Evolutionary conservation across 768 basidiomycete species (phyloP), one percentile per base, ranked within the genome.

Genomic region (Pulveroboletus sp.): DNA sequence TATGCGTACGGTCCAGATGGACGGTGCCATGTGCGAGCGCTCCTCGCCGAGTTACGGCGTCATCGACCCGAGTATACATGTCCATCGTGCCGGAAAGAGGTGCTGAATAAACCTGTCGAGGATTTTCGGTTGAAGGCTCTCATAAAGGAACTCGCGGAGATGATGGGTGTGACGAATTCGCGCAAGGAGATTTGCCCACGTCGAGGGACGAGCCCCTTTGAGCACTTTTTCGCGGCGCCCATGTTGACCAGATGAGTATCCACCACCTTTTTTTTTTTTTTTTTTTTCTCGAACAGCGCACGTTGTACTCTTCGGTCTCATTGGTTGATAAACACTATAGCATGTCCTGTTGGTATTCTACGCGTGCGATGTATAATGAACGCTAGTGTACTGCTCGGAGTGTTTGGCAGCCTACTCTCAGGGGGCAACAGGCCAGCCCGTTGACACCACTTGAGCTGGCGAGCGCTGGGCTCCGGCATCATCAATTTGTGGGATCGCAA

Each of bases 81-180:
- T 48, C 86, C 86, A 3, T 79, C 77, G 5, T 89, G 86, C 57
- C 74, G 86, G 45, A 69, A 74, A 40, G 57, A 63, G 11, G 76
- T 83, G 10, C 61, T 67, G 28, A 71, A 59, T 11, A 73, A 71
- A 18, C 86, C 86, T 0, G 71, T 76, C 0, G 83, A 87, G 57
- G 76, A 77, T 39, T 89, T 79, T 61, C 71, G 73, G 6, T 63
- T 88, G 43, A 89, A 87, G 63, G 67, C 71, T 2, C 57, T 89
- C 28, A 73, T 82, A 4, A 68, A 74, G 30, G 70, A 72, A 4
- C 66, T 84, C n/a, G 76, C 78, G 1, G 65, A 63, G 12, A 74
- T 75, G 8, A 57, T 70, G 30, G 81, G 79, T 15, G 81, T 81
- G 56, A 63, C 56, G 5, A 75, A 73, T 50, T 75, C 82, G 3